Evolutionary conservation across 2,329 filamentous ascomycete species (phyloP).

Genomic region (Fusarium hostae): DNA sequence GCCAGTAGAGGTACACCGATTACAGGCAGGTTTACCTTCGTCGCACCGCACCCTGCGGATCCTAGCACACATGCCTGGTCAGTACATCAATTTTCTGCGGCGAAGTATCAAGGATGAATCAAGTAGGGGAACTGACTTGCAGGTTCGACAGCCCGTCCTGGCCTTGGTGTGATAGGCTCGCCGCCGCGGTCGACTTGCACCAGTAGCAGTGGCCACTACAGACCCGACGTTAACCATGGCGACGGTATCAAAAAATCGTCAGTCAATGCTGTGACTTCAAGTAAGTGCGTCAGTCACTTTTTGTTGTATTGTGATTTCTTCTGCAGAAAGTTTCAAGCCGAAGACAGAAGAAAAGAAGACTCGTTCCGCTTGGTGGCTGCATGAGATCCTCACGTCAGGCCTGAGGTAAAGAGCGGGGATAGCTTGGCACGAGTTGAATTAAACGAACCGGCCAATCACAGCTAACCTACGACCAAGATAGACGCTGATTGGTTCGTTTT

Average conservation of each 20-base stretch:
- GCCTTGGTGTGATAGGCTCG: neutral
- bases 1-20: slow-evolving; percentile 13
- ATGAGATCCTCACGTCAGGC: too few relatives aligned
- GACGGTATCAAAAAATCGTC: too few relatives aligned
- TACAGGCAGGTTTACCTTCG: neutral
- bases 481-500: neutral
- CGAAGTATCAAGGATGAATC: too few relatives aligned
- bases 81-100: too few relatives aligned
- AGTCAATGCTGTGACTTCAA: too few relatives aligned
- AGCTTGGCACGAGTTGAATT: neutral
- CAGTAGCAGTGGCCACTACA: rapidly evolving
- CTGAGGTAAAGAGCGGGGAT: too few relatives aligned
- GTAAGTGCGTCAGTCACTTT: too few relatives aligned
- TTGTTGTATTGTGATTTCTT: neutral
- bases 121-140: neutral
- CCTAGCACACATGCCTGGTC: neutral
- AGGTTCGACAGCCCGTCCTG: neutral
- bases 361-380: too few relatives aligned
- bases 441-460: neutral
- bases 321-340: neutral
- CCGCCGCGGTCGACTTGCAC: neutral
- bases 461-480: rapidly evolving
- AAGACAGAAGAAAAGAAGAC: too few relatives aligned
- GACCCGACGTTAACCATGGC: neutral
- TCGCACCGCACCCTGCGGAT: neutral